Percentiles rank a stretch among this genome's conserved stretches.
Conservation (phyloP, 257 asterid species). For the Avicennia marina region DNA sequence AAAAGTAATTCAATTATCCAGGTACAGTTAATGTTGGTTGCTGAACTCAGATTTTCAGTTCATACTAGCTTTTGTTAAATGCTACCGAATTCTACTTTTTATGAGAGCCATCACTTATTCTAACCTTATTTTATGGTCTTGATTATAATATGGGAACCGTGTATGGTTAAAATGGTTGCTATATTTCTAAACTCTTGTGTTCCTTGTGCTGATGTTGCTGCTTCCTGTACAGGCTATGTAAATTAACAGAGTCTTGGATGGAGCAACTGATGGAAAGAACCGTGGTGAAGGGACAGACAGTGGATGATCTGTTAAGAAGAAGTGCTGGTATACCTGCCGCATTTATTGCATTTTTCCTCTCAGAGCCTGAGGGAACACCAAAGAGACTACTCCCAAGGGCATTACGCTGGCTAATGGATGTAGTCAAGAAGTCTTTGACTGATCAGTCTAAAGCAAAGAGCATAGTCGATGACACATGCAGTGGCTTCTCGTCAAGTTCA, state of each 20-base stretch:
- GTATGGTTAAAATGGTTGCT: conserved; percentile 2
- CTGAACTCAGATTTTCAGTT: conserved; percentile 1
- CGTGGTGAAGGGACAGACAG: conserved; percentile 86
- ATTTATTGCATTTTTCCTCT: conserved; percentile 85
- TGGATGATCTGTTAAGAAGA: conserved; percentile 92
- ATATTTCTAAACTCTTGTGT: conserved; percentile 1
- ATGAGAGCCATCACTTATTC: background rate
- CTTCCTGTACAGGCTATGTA: conserved; percentile 66
- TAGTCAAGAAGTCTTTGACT: conserved; percentile 48
- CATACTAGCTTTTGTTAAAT: conserved; percentile 7
- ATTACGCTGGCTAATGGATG: conserved; percentile 69
- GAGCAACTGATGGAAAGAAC: conserved; percentile 92
- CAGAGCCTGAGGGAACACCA: conserved; percentile 98
- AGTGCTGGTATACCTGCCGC: conserved; percentile 99
- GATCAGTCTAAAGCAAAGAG: conserved; percentile 37
- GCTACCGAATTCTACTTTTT: background rate
- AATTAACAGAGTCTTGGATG: conserved; percentile 90
- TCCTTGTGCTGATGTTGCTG: conserved; percentile 23
- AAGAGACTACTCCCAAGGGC: conserved; percentile 90
- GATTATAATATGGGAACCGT: conserved; percentile 5
- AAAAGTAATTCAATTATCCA: background rate
- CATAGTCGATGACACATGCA: conserved; percentile 17
- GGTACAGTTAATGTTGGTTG: background rate
- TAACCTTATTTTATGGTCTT: conserved; percentile 8
- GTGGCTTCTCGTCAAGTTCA: conserved; percentile 21